These are phyloP conservation scores for Diospyros lotus DNA, from an alignment of 148 eudicot genomes.

Conservation along the genomic window DNA sequence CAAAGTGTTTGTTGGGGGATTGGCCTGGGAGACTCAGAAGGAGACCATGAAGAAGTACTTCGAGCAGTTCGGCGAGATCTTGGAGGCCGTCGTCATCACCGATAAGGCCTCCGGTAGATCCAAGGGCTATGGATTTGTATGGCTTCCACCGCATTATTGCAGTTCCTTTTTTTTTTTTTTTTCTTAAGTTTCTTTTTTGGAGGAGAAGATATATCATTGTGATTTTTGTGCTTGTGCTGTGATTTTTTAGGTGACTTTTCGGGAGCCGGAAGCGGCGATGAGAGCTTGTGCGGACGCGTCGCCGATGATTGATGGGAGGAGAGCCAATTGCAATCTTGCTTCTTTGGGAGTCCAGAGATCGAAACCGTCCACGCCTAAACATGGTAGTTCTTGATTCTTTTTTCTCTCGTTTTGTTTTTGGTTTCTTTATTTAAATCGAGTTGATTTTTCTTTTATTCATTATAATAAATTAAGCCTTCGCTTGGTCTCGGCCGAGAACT, in stretches of 20 bases:
- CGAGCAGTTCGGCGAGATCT: constrained; percentile 33
- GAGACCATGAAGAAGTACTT: constrained; percentile 26
- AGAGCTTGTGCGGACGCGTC: constrained; percentile 59
- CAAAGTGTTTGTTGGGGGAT: constrained; percentile 36
- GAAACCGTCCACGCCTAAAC: constrained; percentile 24
- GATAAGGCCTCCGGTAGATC: constrained; percentile 34
- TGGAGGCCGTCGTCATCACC: constrained; percentile 36
- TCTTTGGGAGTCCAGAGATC: constrained; percentile 49
- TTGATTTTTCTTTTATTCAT: too few relatives aligned
- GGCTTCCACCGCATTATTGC: neutral
- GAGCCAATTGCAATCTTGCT: constrained; percentile 61
- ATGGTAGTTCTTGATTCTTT: neutral
- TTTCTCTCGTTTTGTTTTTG: too few relatives aligned
- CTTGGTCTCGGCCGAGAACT: too few relatives aligned
- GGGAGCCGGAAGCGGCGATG: constrained; percentile 50
- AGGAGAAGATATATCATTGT: too few relatives aligned
- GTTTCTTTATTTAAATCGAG: too few relatives aligned
- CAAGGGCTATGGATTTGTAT: constrained; percentile 38
- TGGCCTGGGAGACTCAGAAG: constrained; percentile 34
- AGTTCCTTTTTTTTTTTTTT: too few relatives aligned
- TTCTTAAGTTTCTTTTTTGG: too few relatives aligned
- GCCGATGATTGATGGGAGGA: constrained; percentile 58
- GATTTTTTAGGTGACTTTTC: constrained; percentile 46
- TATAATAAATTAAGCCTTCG: too few relatives aligned
- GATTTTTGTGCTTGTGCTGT: too few relatives aligned